Conservation (phyloP, 495 filamentous ascomycete species). For the Letharia columbiana region DNA sequence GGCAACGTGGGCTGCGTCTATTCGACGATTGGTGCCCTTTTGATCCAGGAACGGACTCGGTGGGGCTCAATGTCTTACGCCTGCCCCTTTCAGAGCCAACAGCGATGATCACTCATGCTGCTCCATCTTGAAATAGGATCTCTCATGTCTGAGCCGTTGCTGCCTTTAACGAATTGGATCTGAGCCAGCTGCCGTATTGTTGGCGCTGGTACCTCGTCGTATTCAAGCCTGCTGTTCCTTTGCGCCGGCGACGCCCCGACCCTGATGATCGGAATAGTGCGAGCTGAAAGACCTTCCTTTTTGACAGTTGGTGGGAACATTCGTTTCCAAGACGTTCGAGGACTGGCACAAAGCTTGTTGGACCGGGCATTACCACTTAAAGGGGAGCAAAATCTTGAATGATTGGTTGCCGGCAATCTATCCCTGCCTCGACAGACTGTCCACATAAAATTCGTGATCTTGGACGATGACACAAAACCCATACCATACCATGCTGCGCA, state of each 20-base stretch:
- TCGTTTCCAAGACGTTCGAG: background rate
- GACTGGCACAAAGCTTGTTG: background rate
- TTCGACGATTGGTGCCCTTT: constrained; percentile 11
- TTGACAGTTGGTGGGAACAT: background rate
- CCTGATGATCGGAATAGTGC: background rate
- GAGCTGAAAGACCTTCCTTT: background rate
- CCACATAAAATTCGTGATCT: background rate
- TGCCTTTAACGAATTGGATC: background rate
- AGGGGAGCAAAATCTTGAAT: background rate
- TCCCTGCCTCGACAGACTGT: background rate
- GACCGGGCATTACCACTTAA: background rate
- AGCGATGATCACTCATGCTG: background rate
- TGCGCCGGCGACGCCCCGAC: background rate
- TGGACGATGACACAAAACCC: too few relatives aligned
- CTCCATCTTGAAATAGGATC: background rate
- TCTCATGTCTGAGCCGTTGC: background rate
- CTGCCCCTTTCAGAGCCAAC: constrained; percentile 3
- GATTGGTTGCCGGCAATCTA: background rate
- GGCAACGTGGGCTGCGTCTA: constrained; percentile 13
- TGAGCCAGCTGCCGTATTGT: background rate
- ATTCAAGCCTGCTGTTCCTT: background rate
- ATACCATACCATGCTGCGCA: background rate
- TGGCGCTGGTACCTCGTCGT: background rate
- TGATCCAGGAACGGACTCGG: constrained; percentile 4
- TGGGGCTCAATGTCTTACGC: constrained; percentile 3